These are phyloP conservation scores for Hamamelis virginiana DNA, from an alignment of 164 flowering plant species.

Conservation along the genomic window DNA sequence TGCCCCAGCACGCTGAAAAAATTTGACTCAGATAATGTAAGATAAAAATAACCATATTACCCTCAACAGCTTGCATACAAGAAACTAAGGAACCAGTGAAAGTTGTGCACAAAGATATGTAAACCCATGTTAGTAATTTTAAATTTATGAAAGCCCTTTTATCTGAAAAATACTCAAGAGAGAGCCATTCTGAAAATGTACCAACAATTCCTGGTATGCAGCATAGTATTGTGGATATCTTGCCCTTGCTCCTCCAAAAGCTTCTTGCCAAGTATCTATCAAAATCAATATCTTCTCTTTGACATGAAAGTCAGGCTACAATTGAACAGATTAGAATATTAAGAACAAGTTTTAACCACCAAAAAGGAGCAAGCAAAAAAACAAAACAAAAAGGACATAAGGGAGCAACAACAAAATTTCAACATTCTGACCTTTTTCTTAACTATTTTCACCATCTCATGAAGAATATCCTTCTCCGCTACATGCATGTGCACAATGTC, in stretches of 20 bases:
- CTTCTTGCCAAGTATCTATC: slow-evolving; percentile 98
- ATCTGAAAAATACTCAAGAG: not conserved
- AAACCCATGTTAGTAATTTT: not conserved
- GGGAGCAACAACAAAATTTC: not conserved
- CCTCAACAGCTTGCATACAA: not conserved
- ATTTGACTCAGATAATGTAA: slow-evolving; percentile 7
- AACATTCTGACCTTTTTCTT: slow-evolving; percentile 73
- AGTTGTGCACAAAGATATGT: not conserved
- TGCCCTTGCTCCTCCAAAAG: slow-evolving; percentile 94
- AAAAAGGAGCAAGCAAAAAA: slow-evolving; percentile 1
- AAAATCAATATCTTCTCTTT: slow-evolving; percentile 88
- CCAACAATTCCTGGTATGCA: slow-evolving; percentile 95
- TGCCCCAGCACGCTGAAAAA: slow-evolving; percentile 88
- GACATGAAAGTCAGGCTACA: slow-evolving; percentile 88
- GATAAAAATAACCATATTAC: not conserved
- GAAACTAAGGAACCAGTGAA: not conserved
- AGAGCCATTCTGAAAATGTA: slow-evolving; percentile 23
- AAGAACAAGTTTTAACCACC: not conserved
- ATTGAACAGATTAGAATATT: slow-evolving; percentile 9
- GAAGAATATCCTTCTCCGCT: slow-evolving; percentile 87
- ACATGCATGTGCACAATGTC: slow-evolving; percentile 97
- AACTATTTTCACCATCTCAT: slow-evolving; percentile 89
- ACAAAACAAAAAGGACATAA: not conserved
- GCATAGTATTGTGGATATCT: slow-evolving; percentile 92
- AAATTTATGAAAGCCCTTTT: not conserved